Conservation (phyloP, 495 filamentous ascomycete genomes). For the Aspergillus affinis region DNA sequence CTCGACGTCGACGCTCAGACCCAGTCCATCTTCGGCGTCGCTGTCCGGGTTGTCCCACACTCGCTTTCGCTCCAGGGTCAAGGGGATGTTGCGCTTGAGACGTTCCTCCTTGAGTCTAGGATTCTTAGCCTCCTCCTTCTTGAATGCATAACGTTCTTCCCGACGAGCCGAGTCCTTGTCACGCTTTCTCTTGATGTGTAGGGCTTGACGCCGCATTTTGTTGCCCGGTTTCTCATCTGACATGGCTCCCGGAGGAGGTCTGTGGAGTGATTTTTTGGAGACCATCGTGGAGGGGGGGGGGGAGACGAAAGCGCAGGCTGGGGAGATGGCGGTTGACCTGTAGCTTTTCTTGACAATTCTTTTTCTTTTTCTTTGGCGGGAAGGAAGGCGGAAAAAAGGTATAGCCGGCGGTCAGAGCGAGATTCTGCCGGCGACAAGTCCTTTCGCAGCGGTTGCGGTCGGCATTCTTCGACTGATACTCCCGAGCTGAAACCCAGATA, state of each 20-base stretch:
- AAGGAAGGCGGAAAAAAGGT: conserved; percentile 19
- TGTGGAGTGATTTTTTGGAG: conserved; percentile 20
- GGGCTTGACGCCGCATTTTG: conserved; percentile 70
- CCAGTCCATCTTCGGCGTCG: conserved; percentile 58
- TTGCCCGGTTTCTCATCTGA: conserved; percentile 50
- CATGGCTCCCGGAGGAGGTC: conserved; percentile 30
- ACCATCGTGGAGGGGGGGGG: conserved; percentile 18
- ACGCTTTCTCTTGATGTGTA: conserved; percentile 78
- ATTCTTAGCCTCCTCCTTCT: conserved; percentile 81
- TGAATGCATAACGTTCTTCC: conserved; percentile 71
- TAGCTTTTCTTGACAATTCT: neutral
- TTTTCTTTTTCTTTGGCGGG: neutral
- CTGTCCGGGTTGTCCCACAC: conserved; percentile 91
- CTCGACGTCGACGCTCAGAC: conserved; percentile 74
- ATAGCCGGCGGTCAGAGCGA: conserved; percentile 20
- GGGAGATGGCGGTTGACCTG: neutral
- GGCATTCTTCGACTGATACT: neutral
- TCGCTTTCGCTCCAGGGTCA: conserved; percentile 84
- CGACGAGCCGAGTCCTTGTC: conserved; percentile 67
- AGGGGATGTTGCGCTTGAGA: conserved; percentile 72
- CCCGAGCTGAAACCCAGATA: too few species aligned
- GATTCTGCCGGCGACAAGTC: neutral
- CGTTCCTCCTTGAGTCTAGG: conserved; percentile 72
- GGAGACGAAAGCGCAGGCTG: neutral
- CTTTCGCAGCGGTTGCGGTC: neutral